These are phyloP conservation scores for Backusella westeae DNA, from an alignment of 192 early-diverging fungal species.

Conservation along the genomic window DNA sequence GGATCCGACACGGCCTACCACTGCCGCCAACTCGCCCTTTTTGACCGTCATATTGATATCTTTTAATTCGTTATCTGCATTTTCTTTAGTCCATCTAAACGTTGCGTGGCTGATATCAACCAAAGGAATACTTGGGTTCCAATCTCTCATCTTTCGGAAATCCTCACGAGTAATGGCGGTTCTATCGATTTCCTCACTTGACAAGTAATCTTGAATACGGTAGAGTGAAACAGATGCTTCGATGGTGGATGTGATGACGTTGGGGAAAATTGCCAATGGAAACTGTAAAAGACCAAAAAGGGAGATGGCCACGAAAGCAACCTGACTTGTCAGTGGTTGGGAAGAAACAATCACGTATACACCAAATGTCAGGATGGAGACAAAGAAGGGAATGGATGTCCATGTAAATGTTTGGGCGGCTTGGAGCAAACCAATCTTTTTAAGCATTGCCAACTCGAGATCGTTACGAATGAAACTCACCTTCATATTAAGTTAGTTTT, in stretches of 20 bases:
- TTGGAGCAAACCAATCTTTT: conserved; percentile 66
- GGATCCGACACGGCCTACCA: conserved; percentile 49
- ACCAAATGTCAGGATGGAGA: conserved; percentile 80
- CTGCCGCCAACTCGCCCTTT: conserved; percentile 32
- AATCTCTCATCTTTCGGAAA: conserved; percentile 11
- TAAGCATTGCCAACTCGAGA: conserved; percentile 72
- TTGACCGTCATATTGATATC: conserved; percentile 41
- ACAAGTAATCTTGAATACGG: conserved; percentile 78
- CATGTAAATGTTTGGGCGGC: conserved; percentile 73
- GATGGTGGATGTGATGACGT: conserved; percentile 69
- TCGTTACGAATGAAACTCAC: conserved; percentile 66
- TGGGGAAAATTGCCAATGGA: conserved; percentile 83
- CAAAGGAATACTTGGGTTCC: conserved; percentile 21
- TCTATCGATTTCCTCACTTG: conserved; percentile 77
- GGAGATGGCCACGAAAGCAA: conserved; percentile 86
- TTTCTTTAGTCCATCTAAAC: conserved; percentile 54
- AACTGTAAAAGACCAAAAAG: conserved; percentile 92
- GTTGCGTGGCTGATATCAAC: conserved; percentile 46
- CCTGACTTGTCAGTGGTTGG: conserved; percentile 55
- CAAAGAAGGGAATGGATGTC: conserved; percentile 85
- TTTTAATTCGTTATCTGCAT: conserved; percentile 30
- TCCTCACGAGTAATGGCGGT: conserved; percentile 53
- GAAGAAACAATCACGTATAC: conserved; percentile 60
- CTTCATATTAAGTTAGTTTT: conserved; percentile 6
- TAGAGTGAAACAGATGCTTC: conserved; percentile 83